Conservation (phyloP, 345 rosid genomes). For the Camelina sativa region DNA sequence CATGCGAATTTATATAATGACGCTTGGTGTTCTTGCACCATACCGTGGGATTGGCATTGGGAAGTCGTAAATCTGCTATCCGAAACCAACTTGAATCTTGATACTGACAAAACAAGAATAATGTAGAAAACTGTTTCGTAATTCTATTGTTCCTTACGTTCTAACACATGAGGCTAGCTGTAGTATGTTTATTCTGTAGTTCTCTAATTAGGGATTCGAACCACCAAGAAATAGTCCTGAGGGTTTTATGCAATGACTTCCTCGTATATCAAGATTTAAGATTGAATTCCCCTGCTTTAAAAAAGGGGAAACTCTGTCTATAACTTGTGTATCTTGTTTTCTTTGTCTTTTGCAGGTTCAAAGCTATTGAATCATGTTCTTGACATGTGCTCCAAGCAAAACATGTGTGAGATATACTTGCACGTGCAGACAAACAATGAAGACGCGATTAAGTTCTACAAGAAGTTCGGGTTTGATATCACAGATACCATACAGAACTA, state of each 20-base stretch:
- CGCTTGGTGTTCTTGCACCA: conserved; percentile 95
- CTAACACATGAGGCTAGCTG: background rate
- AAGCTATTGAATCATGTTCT: conserved; percentile 86
- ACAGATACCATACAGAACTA: conserved; percentile 85
- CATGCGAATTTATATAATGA: conserved; percentile 87
- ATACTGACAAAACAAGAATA: conserved; percentile 7
- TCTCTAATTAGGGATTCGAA: background rate
- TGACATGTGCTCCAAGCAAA: conserved; percentile 74
- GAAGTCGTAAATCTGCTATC: conserved; percentile 46
- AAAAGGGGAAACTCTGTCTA: background rate
- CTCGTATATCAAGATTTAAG: background rate
- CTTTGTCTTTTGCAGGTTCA: conserved; percentile 65
- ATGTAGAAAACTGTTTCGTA: background rate
- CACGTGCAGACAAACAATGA: conserved; percentile 97
- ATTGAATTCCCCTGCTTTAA: background rate
- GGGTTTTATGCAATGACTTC: background rate
- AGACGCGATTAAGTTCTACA: conserved; percentile 93
- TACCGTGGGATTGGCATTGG: conserved; percentile 96
- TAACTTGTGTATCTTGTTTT: conserved; percentile 9
- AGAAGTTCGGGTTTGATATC: conserved; percentile 90
- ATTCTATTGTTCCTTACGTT: background rate
- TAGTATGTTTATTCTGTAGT: background rate
- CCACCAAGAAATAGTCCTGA: background rate
- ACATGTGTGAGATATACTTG: conserved; percentile 81
- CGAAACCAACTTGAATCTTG: conserved; percentile 14